Base-by-base conservation (phyloP, 306 rosid species). In the Lathyrus oleraceus region DNA sequence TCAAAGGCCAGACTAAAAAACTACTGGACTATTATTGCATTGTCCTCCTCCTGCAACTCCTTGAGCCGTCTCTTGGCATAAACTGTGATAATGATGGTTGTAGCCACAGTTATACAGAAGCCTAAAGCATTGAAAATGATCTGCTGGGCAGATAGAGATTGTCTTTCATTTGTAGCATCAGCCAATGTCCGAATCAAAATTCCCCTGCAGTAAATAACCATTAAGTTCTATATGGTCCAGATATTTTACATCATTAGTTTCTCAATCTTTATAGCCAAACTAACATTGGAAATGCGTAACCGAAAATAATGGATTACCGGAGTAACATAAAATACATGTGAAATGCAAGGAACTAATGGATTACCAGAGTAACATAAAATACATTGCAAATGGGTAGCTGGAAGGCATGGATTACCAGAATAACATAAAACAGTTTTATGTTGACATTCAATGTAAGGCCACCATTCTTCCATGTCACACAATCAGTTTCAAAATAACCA, bases 101-200 rank as follows among this genome's bases (percentile, higher is more conserved):
- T 85, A 23, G 85, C 91, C 44, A 85, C 86, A 23, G 99, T 87
- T n/a, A 78, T n/a, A 14, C 84, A 65, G 67, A 91, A 91, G 39
- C 99, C 97, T 3, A 80, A 27, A 13, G 76, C 85, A 30, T 85
- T 95, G 73, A 95, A 83, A 65, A 82, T 79, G 14, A 95, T 95
- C 66, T 95, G 97, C 1, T 82, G 85, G 15, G 96, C 87, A 0
- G 99, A 81, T 56, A 95, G 87, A 58, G 87, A 76, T 4, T 42
- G 97, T 52, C 72, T 80, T 52, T 89, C 91, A 16, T 85, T 73
- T 4, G 98, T 87, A 70, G 98, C 98, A 47, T 95, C 87, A 5
- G 96, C 99, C 69, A 95, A 70, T 19, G 99, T 87, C 78, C 74
- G 71, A 67, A 95, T 91, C 58, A 95, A 70, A 70, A 89, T 91